These are phyloP conservation scores for Rubia occidens DNA, from an alignment of 305 asterid genomes.

Conservation along the genomic window DNA sequence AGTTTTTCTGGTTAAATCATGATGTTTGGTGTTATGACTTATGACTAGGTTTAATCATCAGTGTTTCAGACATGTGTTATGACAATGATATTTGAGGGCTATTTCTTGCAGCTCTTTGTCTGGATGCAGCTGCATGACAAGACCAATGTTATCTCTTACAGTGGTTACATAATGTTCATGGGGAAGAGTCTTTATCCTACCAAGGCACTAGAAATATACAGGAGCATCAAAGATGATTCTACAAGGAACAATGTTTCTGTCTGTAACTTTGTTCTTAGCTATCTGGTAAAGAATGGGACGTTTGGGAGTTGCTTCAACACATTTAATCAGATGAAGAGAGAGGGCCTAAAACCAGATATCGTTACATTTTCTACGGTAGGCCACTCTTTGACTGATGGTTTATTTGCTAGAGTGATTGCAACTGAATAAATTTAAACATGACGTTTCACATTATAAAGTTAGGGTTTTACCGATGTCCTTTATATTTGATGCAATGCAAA, in stretches of 20 bases:
- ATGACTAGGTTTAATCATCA: not conserved
- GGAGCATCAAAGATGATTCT: conserved; percentile 51
- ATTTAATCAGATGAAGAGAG: conserved; percentile 75
- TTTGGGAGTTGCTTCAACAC: conserved; percentile 64
- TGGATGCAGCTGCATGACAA: conserved; percentile 84
- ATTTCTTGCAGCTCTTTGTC: conserved; percentile 65
- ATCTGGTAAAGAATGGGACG: conserved; percentile 62
- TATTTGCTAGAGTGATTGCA: not conserved
- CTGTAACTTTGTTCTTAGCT: conserved; percentile 70
- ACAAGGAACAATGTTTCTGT: conserved; percentile 60
- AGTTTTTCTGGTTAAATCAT: conserved; percentile 1
- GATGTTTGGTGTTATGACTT: not conserved
- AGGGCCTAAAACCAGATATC: conserved; percentile 76
- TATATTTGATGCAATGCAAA: not conserved
- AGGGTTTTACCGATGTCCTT: no score
- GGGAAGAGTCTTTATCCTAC: conserved; percentile 54
- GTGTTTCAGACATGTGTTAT: not conserved
- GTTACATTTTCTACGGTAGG: conserved; percentile 89
- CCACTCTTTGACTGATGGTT: conserved; percentile 14
- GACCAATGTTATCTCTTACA: conserved; percentile 73
- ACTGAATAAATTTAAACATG: not conserved
- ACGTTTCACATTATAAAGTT: not conserved
- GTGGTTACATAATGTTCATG: conserved; percentile 68
- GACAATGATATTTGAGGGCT: conserved; percentile 6
- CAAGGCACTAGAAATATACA: conserved; percentile 63